A percentile compares a stretch with the other conserved stretches of the same genome.
phyloP scores from a whole-genome alignment of 192 early-diverging fungal species.

The Podochytrium sp. region DNA sequence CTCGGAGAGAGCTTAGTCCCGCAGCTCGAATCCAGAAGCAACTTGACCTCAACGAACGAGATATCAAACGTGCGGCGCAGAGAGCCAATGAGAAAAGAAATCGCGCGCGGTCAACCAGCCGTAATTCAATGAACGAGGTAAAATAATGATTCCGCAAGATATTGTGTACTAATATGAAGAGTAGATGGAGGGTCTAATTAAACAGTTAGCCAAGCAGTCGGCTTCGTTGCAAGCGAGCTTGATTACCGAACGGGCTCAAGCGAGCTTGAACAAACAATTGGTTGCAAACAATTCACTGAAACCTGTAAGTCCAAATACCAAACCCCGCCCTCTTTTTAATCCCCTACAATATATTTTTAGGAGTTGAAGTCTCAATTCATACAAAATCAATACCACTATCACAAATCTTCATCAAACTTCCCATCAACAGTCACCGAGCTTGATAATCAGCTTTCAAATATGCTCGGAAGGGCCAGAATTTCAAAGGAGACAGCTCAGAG shows the following conservation, averaged over 20 bases:
- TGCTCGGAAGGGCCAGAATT: conserved; percentile 14
- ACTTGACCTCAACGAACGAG: neutral
- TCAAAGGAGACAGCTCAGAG: neutral
- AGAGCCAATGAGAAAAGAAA: neutral
- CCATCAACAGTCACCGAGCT: conserved; percentile 18
- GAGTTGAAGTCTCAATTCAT: neutral
- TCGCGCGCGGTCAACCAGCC: too few relatives aligned
- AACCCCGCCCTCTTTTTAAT: too few relatives aligned
- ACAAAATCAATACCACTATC: neutral
- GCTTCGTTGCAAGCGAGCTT: neutral
- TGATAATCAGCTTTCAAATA: conserved; percentile 20
- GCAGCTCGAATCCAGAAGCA: neutral
- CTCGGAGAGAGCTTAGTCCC: neutral
- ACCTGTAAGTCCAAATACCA: too few relatives aligned
- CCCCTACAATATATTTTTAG: too few relatives aligned
- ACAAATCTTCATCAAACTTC: neutral
- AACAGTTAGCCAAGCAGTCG: neutral
- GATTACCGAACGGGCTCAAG: neutral
- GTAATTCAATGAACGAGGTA: conserved; percentile 9
- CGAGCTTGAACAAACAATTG: neutral
- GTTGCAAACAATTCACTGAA: neutral
- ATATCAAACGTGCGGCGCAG: neutral
- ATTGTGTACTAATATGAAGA: neutral
- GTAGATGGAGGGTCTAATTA: neutral
- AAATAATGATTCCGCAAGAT: neutral